Evolutionary conservation across 306 rosid species (phyloP), one percentile per base, ranked within the genome.

Genomic region (Astragalus glycyphyllos): DNA sequence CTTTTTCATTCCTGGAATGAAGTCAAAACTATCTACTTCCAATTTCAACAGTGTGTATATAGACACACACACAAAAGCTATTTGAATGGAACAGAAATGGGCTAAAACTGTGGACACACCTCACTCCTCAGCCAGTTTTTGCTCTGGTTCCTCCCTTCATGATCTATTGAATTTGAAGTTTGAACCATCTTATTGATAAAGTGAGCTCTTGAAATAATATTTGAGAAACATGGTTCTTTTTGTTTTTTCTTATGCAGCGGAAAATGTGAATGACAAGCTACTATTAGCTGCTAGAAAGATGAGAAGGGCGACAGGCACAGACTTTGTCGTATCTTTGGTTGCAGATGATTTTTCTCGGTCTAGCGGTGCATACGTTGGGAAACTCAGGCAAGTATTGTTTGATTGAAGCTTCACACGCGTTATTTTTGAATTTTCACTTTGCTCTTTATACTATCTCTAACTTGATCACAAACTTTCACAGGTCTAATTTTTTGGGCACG

Each of bases 401-500:
- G 2, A 15, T 42, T 44, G 41, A 62, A 55, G 47, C 70, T 47
- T 35, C 41, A 63, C 34, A 58, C 47, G 31, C 17, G 1, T 32
- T 56, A 16, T 49, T 42, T 56, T 48, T 7, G 10, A 37, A 14
- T n/a, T 62, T 14, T 14, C 35, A 46, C 23, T 45, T 63, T 57
- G 45, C 60, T 38, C 46, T 38, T 26, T 12, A 64, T 62, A 68
- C 32, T 71, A 45, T 48, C 57, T 45, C 38, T 69, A 69, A 64
- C 80, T 48, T 17, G 59, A 56, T 77, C 44, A 40, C 64, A 16
- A 87, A 77, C 58, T 70, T 81, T 78, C 9, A 53, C 87, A 90
- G 97, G 90, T 88, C 97, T 66, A 90, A 88, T 70, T 90, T 90
- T 82, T 74, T 90, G 82, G 92, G 94, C 9, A 81, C 92, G 67